Conservation (phyloP, 148 eudicot genomes). For the Dianthus caryophyllus region DNA sequence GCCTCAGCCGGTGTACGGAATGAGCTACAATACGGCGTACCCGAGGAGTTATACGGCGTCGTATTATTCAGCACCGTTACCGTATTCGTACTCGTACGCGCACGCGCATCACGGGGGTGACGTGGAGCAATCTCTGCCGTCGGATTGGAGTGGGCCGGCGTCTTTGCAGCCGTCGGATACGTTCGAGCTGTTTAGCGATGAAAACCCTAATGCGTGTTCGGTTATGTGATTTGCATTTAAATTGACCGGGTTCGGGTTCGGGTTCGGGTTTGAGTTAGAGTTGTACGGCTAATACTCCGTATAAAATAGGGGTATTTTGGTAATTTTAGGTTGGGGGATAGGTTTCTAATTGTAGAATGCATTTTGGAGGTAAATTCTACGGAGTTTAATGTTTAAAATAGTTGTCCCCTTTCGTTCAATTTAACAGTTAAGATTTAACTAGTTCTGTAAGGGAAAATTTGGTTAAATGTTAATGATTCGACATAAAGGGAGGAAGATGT, state of each 20-base stretch:
- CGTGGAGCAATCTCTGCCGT: conserved; percentile 28
- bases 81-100: conserved; percentile 37
- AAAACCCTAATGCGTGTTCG: conserved; percentile 77
- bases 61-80: conserved; percentile 50
- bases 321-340: conserved; percentile 9
- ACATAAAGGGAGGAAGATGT: too few relatives aligned
- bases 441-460: too few relatives aligned
- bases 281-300: too few relatives aligned
- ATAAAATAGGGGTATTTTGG: conserved; percentile 23
- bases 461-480: too few relatives aligned
- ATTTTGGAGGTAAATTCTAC: too few relatives aligned
- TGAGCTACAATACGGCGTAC: conserved; percentile 63
- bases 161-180: conserved; percentile 51
- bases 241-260: not conserved
- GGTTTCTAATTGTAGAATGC: too few relatives aligned
- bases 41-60: conserved; percentile 58
- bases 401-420: too few relatives aligned
- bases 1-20: conserved; percentile 38
- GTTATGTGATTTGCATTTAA: conserved; percentile 37
- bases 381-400: too few relatives aligned
- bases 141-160: conserved; percentile 22
- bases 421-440: too few relatives aligned
- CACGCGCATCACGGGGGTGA: conserved; percentile 36
- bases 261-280: not conserved
- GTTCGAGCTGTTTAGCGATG: conserved; percentile 82